Conservation (phyloP, 805 yeast genomes). For the Saccharomyces mikatae region DNA sequence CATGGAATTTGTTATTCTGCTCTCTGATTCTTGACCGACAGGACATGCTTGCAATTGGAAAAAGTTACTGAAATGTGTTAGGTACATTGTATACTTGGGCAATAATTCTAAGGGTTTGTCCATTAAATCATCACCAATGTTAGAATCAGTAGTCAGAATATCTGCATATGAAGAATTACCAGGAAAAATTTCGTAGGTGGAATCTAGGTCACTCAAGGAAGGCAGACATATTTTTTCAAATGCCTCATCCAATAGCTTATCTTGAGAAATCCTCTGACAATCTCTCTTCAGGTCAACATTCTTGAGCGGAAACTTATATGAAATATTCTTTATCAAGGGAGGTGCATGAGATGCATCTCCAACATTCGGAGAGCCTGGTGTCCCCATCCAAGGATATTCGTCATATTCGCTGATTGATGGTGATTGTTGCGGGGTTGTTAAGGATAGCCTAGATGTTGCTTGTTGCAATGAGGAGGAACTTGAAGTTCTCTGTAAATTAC, state of each 20-base stretch:
- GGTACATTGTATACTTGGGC: slow-evolving; percentile 23
- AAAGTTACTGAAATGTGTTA: slow-evolving; percentile 27
- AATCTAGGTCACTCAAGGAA: neutral
- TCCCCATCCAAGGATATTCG: slow-evolving; percentile 35
- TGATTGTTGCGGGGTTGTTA: slow-evolving; percentile 29
- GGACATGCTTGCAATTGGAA: slow-evolving; percentile 48
- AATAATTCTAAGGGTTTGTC: slow-evolving; percentile 18
- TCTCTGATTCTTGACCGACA: slow-evolving; percentile 40
- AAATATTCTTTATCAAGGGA: neutral
- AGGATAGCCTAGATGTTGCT: neutral
- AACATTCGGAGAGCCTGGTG: slow-evolving; percentile 22
- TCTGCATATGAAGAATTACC: slow-evolving; percentile 20
- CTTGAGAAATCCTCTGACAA: slow-evolving; percentile 23
- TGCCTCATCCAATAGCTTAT: slow-evolving; percentile 23
- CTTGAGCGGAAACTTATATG: slow-evolving; percentile 5
- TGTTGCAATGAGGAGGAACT: slow-evolving; percentile 19
- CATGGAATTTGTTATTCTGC: slow-evolving; percentile 43
- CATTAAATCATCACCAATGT: neutral
- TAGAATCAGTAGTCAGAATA: slow-evolving; percentile 21
- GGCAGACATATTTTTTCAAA: slow-evolving; percentile 17
- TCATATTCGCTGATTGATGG: slow-evolving; percentile 33
- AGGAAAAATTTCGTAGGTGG: slow-evolving; percentile 10
- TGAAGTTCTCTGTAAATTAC: slow-evolving; percentile 18
- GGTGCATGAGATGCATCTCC: slow-evolving; percentile 5
- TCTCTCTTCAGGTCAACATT: slow-evolving; percentile 18